Base-by-base conservation (phyloP, 106 monocot genomes). In the Xerophyta viscosa region DNA sequence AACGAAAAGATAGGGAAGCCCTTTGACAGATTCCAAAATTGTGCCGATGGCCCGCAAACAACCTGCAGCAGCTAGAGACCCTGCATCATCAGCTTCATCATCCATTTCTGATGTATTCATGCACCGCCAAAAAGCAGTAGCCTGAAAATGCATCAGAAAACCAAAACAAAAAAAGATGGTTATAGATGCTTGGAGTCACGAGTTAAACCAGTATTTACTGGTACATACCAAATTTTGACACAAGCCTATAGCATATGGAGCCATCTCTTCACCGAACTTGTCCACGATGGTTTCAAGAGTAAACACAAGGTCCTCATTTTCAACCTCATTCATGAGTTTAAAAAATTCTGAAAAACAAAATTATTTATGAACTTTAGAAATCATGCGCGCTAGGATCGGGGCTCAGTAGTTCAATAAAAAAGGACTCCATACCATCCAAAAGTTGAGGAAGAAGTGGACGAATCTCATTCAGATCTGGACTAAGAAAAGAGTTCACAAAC, bases 241-340 rank as follows among this genome's bases (percentile, higher is more conserved):
- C 65, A 98, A 66, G 2, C 96, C 96, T 63, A 89, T 33, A 60
- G 96, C 96, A 79, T 89, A 98, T 20, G 96, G 89, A 24, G 96
- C 84, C 89, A 98, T 98, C 71, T 98, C 96, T 66, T 98, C 96
- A 67, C 96, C 96, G 76, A 98, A 98, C 60, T 89, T 98, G 60
- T 89, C 96, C 36, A 98, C 96, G 49, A 98, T 82, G 2, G 96
- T 89, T 65, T 98, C 96, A 44, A 98, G 85, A 56, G 89, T 98
- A 56, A 89, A 89, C 2, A 98, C 96, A 68, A 98, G 89, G 54
- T 98, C 96, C 64, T 98, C 82, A 71, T 98, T 98, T 63, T 98
- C 96, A 60, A 90, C 86, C 57, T 98, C 96, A 58, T 98, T 86
- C 96, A 98, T 98, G 45, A 98, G 86, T 52, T 98, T 98, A 58